Percentiles rank a stretch among this genome's conserved stretches.
Conservation (phyloP, 139 green algal genomes). For the Micractinium sp. region DNA sequence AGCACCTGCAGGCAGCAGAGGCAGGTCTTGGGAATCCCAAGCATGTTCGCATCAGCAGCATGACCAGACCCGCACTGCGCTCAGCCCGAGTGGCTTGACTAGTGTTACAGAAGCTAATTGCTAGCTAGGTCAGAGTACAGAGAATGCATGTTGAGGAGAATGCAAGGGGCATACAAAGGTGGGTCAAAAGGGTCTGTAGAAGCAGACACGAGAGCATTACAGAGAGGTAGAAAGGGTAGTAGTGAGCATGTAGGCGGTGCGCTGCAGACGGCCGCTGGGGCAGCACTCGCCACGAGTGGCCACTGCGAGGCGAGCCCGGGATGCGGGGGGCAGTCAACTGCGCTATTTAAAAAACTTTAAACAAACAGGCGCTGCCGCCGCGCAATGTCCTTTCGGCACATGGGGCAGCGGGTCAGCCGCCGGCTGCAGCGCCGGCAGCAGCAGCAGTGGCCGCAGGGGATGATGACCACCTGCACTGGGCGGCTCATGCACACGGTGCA, state of each 20-base stretch:
- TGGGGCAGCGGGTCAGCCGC: slow-evolving; percentile 71
- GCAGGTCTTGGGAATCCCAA: too few species aligned
- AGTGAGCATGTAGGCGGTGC: background rate
- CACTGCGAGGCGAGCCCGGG: too few species aligned
- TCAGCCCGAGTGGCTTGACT: too few species aligned
- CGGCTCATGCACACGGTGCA: slow-evolving; percentile 75
- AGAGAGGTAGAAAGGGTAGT: background rate
- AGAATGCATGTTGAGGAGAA: too few species aligned
- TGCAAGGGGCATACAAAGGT: too few species aligned
- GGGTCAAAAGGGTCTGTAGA: background rate
- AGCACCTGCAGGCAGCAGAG: too few species aligned
- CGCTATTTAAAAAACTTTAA: too few species aligned
- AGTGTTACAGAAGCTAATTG: background rate
- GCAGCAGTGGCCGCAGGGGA: slow-evolving; percentile 85
- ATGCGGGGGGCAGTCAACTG: too few species aligned
- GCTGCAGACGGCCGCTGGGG: background rate
- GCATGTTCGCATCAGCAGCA: too few species aligned
- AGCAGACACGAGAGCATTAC: background rate
- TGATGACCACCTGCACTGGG: slow-evolving; percentile 68
- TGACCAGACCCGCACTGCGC: too few species aligned
- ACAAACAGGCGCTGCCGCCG: slow-evolving; percentile 81
- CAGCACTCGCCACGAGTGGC: too few species aligned
- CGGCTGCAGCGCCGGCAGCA: slow-evolving; percentile 77
- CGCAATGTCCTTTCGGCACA: slow-evolving; percentile 77
- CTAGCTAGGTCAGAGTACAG: background rate